phyloP scores from a whole-genome alignment of 2,329 filamentous ascomycete species.

The Huntiella omanensis region DNA sequence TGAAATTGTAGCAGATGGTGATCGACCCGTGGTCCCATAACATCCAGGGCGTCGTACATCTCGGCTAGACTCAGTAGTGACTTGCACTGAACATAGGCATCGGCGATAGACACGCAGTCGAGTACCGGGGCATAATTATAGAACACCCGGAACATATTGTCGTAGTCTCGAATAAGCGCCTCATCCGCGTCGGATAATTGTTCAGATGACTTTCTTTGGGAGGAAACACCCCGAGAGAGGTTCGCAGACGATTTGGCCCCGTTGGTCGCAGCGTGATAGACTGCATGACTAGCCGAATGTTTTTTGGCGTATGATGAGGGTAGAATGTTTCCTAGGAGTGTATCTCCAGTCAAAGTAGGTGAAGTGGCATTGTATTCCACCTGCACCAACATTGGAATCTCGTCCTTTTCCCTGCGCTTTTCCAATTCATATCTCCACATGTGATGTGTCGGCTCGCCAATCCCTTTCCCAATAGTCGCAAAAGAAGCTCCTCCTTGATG shows the following conservation, averaged over 20 bases:
- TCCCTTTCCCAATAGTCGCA: neutral
- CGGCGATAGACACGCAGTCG: constrained; percentile 73
- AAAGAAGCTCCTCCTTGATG: neutral
- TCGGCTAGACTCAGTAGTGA: constrained; percentile 75
- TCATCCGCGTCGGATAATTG: constrained; percentile 41
- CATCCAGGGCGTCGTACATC: constrained; percentile 76
- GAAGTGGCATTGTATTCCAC: constrained; percentile 32
- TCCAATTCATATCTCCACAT: constrained; percentile 84
- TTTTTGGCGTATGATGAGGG: neutral
- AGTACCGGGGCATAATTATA: constrained; percentile 79
- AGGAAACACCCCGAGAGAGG: neutral
- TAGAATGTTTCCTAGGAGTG: neutral
- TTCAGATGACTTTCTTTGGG: constrained; percentile 21
- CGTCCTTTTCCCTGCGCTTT: constrained; percentile 34
- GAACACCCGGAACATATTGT: constrained; percentile 88
- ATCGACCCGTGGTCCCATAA: constrained; percentile 77
- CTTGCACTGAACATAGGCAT: constrained; percentile 88
- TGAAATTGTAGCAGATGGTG: constrained; percentile 89
- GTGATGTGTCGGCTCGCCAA: constrained; percentile 4
- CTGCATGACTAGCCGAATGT: neutral
- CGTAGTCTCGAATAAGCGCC: constrained; percentile 76
- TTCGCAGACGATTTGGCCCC: no score
- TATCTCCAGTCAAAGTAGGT: neutral
- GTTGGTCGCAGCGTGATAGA: no score
- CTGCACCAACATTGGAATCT: constrained; percentile 77